phyloP scores from a whole-genome alignment of 1,284 basidiomycete genomes.

The Cryptococcus hybrid region DNA sequence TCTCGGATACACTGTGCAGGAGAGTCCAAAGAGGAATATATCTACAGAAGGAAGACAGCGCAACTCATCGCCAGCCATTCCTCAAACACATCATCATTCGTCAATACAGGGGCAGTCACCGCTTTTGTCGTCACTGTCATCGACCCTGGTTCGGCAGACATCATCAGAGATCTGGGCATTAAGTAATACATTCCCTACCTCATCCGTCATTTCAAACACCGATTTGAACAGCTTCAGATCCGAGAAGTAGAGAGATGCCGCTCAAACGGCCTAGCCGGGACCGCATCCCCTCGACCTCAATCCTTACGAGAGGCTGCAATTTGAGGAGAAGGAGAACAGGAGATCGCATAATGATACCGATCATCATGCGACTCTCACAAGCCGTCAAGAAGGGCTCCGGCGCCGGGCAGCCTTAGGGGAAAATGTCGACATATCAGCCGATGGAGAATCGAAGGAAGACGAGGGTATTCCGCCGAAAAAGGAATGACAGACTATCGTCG shows the following conservation, averaged over 20 bases:
- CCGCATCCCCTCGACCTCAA: constrained; percentile 9
- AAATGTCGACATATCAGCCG: background rate
- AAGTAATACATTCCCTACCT: background rate
- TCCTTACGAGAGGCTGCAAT: constrained; percentile 6
- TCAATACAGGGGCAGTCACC: background rate
- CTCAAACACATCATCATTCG: too few relatives aligned
- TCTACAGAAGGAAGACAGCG: too few relatives aligned
- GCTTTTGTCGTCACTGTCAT: background rate
- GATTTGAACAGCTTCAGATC: background rate
- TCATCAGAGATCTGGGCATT: background rate
- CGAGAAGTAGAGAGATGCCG: background rate
- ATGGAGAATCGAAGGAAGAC: background rate
- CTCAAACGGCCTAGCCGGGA: constrained; percentile 1
- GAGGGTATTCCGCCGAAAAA: constrained; percentile 10
- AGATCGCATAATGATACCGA: background rate
- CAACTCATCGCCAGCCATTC: too few relatives aligned
- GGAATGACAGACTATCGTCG: constrained; percentile 6
- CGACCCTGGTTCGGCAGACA: background rate
- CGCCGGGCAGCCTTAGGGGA: constrained; percentile 2
- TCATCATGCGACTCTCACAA: background rate
- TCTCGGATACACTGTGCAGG: too few relatives aligned
- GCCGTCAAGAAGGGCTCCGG: constrained; percentile 3
- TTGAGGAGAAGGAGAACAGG: background rate
- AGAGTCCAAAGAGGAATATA: too few relatives aligned
- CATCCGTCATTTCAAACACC: background rate